Percentiles rank a stretch among this genome's conserved stretches.
These are phyloP conservation scores for Dunaliella primolecta DNA, from an alignment of 139 green algal species.

Conservation along the genomic window DNA sequence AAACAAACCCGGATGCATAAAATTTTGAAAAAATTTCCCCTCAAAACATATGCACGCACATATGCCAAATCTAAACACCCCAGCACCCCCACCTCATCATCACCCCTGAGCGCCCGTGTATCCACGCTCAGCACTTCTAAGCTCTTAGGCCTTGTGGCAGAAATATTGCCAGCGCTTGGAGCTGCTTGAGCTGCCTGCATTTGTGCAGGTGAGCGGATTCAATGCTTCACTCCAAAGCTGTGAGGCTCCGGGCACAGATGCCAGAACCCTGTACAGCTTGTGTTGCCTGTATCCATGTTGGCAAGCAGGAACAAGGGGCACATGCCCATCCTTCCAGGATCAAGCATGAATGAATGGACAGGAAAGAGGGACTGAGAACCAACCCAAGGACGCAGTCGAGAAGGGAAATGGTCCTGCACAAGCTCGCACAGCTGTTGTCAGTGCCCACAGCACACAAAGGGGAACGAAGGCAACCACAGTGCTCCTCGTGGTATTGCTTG, in stretches of 20 bases:
- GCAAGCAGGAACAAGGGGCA: neutral
- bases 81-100: constrained; percentile 23
- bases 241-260: neutral
- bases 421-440: no score
- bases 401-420: neutral
- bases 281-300: neutral
- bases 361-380: neutral
- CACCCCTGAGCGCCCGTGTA: constrained; percentile 3
- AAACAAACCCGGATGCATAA: no score
- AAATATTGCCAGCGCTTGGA: no score
- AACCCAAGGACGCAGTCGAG: neutral
- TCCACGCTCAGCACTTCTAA: constrained; percentile 8
- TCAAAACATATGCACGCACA: no score
- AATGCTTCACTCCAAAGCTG: neutral
- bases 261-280: neutral
- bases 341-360: neutral
- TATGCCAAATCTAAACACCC: no score
- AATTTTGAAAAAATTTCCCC: no score
- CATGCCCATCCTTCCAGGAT: neutral
- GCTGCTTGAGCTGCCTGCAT: neutral
- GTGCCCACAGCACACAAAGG: no score
- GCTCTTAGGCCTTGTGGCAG: neutral
- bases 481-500: no score
- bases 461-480: no score
- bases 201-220: neutral